Evolutionary conservation across 257 asterid genomes (phyloP).

Genomic region (Verbascum thapsus): DNA sequence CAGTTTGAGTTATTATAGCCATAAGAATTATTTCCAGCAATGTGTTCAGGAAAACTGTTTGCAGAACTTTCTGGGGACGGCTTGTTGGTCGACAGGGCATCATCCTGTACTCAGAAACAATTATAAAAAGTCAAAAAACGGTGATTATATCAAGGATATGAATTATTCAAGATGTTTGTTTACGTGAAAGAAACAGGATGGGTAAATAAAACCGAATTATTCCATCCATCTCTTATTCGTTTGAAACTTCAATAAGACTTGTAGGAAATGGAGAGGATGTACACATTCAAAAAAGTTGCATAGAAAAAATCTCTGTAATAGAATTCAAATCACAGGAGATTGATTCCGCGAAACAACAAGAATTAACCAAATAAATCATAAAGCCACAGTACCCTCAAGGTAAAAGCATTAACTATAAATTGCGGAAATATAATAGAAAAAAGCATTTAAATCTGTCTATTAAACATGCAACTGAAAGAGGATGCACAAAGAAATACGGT

Average conservation of each 20-base stretch:
- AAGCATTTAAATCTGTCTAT: background rate
- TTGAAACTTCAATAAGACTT: background rate
- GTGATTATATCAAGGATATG: background rate
- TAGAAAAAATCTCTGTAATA: background rate
- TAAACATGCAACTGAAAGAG: background rate
- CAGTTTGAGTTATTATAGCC: constrained; percentile 31
- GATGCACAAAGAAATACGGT: background rate
- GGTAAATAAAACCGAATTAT: background rate
- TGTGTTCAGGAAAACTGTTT: constrained; percentile 35
- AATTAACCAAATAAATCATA: background rate
- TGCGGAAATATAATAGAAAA: background rate
- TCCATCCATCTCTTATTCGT: background rate
- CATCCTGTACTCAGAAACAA: constrained; percentile 38
- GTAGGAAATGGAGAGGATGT: background rate
- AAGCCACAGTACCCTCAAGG: background rate
- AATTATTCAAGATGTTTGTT: background rate
- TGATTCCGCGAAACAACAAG: background rate
- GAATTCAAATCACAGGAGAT: background rate
- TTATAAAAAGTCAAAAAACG: constrained; percentile 2
- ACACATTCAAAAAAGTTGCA: background rate
- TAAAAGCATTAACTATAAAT: background rate
- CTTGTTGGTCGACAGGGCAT: constrained; percentile 28
- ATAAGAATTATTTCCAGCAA: constrained; percentile 26
- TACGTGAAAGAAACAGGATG: constrained; percentile 4
- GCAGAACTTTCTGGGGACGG: constrained; percentile 31